Conservation (phyloP, 345 rosid genomes). For the Hibiscus mutabilis region DNA sequence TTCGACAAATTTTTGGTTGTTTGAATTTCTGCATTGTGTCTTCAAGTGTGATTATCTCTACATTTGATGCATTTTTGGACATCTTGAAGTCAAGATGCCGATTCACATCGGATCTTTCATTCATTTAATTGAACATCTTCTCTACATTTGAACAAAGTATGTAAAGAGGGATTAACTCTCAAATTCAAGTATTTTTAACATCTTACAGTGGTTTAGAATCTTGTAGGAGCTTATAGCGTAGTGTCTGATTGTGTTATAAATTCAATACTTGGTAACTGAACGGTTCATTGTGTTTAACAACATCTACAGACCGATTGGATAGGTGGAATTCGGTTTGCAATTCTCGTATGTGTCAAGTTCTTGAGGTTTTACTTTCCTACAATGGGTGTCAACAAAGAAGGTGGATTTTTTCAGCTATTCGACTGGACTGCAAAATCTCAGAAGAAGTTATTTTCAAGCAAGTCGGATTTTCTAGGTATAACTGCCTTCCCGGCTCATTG, state of each 20-base stretch:
- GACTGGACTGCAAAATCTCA: conserved; percentile 96
- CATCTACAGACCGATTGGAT: conserved; percentile 20
- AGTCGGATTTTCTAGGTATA: conserved; percentile 59
- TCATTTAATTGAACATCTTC: background rate
- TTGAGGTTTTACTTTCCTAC: conserved; percentile 6
- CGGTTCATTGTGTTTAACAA: conserved; percentile 3
- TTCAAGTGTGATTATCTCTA: background rate
- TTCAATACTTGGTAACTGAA: conserved; percentile 5
- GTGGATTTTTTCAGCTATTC: conserved; percentile 81
- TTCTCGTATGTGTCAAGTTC: conserved; percentile 6
- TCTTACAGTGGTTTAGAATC: background rate
- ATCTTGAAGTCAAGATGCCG: background rate
- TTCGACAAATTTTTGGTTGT: background rate
- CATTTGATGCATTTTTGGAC: background rate
- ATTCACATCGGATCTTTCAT: background rate
- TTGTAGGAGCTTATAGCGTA: background rate
- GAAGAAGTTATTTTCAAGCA: conserved; percentile 84
- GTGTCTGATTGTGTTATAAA: conserved; percentile 1
- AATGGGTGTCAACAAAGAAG: conserved; percentile 65
- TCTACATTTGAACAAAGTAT: background rate
- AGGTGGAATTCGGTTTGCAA: conserved; percentile 10
- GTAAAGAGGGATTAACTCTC: background rate
- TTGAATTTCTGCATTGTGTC: background rate
- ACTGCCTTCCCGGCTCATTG: background rate
- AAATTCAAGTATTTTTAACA: background rate